Evolutionary conservation across 1,284 basidiomycete species (phyloP), one percentile per base, ranked within the genome.

Genomic region (Cutaneotrichosporon cavernicola): DNA sequence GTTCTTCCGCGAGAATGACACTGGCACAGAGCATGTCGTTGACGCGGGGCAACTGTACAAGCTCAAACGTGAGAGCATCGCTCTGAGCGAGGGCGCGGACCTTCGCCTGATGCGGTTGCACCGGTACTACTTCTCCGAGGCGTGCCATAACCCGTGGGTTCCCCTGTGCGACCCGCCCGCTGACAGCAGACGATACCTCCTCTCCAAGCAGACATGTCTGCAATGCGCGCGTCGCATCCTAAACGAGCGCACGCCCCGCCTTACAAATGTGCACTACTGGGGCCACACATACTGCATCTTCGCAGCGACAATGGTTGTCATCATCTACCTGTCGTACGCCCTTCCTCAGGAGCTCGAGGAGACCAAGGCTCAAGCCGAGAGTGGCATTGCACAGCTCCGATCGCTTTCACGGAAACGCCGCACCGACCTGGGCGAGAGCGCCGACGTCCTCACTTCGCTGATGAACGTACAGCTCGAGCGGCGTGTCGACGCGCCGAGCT

Each of bases 51-150:
- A 68, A 52, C 55, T 70, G 46, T 62, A 62, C 52, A 64, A 62
- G 51, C 63, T 69, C 21, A 67, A 68, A 56, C 63, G 69, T 32
- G 70, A 72, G 53, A 51, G 65, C 21, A 61, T 69, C 4, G 69
- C 69, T 4, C 56, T 72, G 36, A 64, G 62, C 36, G 69, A 72
- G 31, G 70, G 69, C 21, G 66, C 65, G 34, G 67, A 69, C 56
- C 61, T 72, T 5, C 70, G 70, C 7, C 65, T 72, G 9, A 60
- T 72, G 61, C 67, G 70, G 3, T 40, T 72, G 51, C 70, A 72
- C 47, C 60, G 70, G 7, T 68, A 65, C 52, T 72, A 72, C 67
- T 69, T 70, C 43, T 68, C 70, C 21, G 64, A 63, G 49, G 67
- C 69, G 5, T 72, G 67, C 58, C 55, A 63, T 60, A 68, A 70